These are phyloP conservation scores for Chytriomyces confervae DNA, from an alignment of 192 early-diverging fungal species.

Conservation along the genomic window DNA sequence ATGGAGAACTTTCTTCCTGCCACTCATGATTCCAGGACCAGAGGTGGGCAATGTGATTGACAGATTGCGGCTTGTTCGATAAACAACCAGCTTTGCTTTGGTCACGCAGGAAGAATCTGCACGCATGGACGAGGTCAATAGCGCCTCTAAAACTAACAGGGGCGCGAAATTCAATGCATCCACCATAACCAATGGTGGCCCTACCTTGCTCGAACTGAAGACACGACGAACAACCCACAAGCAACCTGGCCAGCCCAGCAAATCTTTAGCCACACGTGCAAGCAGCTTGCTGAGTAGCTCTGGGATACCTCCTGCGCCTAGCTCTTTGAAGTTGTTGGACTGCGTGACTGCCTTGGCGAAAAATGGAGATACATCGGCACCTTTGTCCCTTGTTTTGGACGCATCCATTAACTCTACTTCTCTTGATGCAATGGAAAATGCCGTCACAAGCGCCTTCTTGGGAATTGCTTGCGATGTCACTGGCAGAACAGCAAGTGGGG, in stretches of 20 bases:
- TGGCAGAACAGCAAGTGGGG: not conserved
- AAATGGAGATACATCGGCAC: not conserved
- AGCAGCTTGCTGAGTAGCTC: not conserved
- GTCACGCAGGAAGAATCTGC: constrained; percentile 30
- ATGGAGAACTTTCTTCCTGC: constrained; percentile 61
- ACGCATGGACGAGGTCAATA: constrained; percentile 38
- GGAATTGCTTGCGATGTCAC: not conserved
- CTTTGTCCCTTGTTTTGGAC: not conserved
- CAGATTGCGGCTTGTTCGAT: not conserved
- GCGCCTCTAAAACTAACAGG: not conserved
- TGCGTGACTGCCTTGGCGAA: not conserved
- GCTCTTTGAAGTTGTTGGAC: not conserved
- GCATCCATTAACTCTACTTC: not conserved
- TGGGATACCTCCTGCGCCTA: not conserved
- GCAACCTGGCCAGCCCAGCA: too few species aligned
- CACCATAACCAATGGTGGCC: not conserved
- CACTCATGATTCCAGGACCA: constrained; percentile 55
- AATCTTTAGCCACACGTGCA: not conserved
- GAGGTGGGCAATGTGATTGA: constrained; percentile 36
- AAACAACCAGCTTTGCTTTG: too few species aligned
- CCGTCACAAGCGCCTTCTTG: constrained; percentile 6
- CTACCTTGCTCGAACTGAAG: constrained; percentile 9
- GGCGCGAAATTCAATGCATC: constrained; percentile 2
- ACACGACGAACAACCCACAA: not conserved
- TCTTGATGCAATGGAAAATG: not conserved